phyloP scores from a whole-genome alignment of 441 rosid species.

The Erodium trifolium region DNA sequence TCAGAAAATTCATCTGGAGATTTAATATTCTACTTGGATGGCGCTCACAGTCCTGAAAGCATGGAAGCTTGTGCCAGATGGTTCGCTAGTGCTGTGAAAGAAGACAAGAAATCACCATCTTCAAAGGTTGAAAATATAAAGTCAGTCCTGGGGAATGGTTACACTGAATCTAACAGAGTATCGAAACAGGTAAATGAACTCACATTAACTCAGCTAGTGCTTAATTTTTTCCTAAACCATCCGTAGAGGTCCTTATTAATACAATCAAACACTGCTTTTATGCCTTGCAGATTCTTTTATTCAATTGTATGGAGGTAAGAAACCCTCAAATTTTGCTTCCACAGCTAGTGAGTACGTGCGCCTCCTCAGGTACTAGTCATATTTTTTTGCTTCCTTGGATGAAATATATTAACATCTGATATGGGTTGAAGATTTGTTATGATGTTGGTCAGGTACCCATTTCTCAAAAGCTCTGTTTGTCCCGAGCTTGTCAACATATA shows the following conservation, averaged over 20 bases:
- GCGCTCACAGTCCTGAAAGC: slow-evolving; percentile 97
- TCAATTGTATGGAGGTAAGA: slow-evolving; percentile 78
- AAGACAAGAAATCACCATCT: slow-evolving; percentile 12
- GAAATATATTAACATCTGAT: no score
- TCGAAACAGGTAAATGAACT: slow-evolving; percentile 55
- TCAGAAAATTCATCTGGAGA: slow-evolving; percentile 45
- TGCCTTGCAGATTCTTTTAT: slow-evolving; percentile 54
- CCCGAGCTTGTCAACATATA: slow-evolving; percentile 69
- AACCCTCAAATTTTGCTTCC: slow-evolving; percentile 75
- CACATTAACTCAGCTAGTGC: not conserved
- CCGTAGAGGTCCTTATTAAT: not conserved
- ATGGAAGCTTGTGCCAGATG: slow-evolving; percentile 90
- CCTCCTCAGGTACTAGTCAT: slow-evolving; percentile 50
- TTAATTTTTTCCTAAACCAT: not conserved
- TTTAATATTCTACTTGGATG: slow-evolving; percentile 79
- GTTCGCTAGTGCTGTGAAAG: slow-evolving; percentile 59
- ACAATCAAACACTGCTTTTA: not conserved
- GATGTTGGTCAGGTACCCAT: slow-evolving; percentile 43
- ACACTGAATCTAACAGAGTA: slow-evolving; percentile 29
- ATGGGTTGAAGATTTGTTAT: not conserved
- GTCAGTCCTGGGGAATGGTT: slow-evolving; percentile 31
- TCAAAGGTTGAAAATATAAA: slow-evolving; percentile 18
- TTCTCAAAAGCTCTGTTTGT: slow-evolving; percentile 74
- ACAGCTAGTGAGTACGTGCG: slow-evolving; percentile 53
- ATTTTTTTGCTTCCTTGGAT: no score